Evolutionary conservation across 495 filamentous ascomycete species (phyloP), one percentile per base, ranked within the genome.

Genomic region (Penicillium macrosclerotiorum): DNA sequence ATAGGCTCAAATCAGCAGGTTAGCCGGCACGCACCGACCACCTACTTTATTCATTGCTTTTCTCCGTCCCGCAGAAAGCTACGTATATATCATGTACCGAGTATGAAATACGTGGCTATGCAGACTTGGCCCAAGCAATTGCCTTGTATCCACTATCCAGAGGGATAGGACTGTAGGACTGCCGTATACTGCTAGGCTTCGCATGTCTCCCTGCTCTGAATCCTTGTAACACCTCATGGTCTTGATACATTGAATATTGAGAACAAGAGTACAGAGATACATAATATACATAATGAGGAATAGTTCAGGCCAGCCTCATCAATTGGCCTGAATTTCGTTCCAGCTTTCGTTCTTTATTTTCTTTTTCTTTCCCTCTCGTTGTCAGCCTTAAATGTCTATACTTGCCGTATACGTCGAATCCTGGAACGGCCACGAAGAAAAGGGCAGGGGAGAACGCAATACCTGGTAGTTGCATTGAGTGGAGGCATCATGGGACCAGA

Each of bases 401-500:
- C 4, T 35, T 25, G 20, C 14, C 34, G 7, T 19, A 25, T 44
- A 4, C 13, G 9, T 13, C 23, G 35, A 43, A 47, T 36, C n/a
- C n/a, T n/a, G n/a, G n/a, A n/a, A n/a, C n/a, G n/a, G n/a, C 17
- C 42, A 38, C 25, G n/a, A 16, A 9, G 16, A 12, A 32, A 25
- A 39, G 9, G 27, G 22, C 23, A 4, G 17, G 43, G 27, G 31
- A 39, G 29, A 49, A 31, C 41, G 33, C 41, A 39, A 46, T 11
- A 35, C 32, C 16, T 19, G n/a, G n/a, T 12, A 30, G 17, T 17
- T 29, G 18, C 24, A 22, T 17, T 1, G 45, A 42, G 45, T 49
- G 47, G 52, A 44, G 47, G 17, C 27, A 60, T 57, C 57, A 60
- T 60, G 57, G 30, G 53, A 57, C 57, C 52, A 35, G 24, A 37